Evolutionary conservation across 345 rosid genomes (phyloP).

Genomic region (Populus nigra): DNA sequence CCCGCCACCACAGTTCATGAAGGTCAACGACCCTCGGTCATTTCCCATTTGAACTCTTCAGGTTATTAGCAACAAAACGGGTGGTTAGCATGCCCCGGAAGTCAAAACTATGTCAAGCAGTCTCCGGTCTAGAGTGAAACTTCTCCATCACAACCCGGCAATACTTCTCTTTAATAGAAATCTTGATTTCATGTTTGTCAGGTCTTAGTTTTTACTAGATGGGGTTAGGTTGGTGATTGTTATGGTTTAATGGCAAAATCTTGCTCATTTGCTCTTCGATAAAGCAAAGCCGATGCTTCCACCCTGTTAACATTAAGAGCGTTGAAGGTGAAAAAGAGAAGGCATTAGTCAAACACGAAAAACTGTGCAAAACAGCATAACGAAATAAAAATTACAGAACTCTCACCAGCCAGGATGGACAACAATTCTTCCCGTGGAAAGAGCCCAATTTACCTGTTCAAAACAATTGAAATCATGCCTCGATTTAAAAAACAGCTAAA

Average conservation of each 20-base stretch:
- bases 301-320: slow-evolving; percentile 57
- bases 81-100: neutral
- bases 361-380: neutral
- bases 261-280: slow-evolving; percentile 87
- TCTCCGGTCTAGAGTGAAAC: neutral
- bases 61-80: neutral
- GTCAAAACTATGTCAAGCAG: neutral
- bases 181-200: slow-evolving; percentile 25
- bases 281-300: slow-evolving; percentile 97
- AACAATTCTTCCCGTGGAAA: slow-evolving; percentile 67
- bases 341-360: slow-evolving; percentile 11
- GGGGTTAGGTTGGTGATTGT: slow-evolving; percentile 24
- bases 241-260: slow-evolving; percentile 78
- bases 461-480: slow-evolving; percentile 19
- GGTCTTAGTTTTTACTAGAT: slow-evolving; percentile 32
- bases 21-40: slow-evolving; percentile 1
- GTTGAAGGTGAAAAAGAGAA: neutral
- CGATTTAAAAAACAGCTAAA: neutral
- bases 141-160: slow-evolving; percentile 20
- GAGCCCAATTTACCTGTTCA: slow-evolving; percentile 94
- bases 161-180: slow-evolving; percentile 17
- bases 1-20: neutral
- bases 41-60: neutral
- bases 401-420: slow-evolving; percentile 97
- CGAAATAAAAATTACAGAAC: slow-evolving; percentile 1